Base-by-base conservation (phyloP, 2,329 filamentous ascomycete species). In the Coleophoma crateriformis region DNA sequence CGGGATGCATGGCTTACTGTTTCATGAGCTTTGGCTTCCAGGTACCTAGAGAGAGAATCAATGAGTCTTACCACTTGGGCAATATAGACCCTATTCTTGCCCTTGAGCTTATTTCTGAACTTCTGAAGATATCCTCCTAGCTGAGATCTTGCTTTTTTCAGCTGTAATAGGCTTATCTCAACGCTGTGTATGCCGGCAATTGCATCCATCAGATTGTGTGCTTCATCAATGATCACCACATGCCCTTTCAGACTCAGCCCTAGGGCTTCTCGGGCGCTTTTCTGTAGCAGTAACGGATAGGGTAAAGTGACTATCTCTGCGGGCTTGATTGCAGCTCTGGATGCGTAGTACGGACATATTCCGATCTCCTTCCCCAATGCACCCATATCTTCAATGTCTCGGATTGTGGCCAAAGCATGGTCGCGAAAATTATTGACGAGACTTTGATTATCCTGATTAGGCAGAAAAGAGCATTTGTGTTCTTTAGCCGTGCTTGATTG, bases 311-410 rank as follows among this genome's bases (percentile, higher is more conserved):
- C 78, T 47, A 99, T 90, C 75, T 96, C 91, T 38, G 89, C 87
- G 10, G 85, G 80, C 15, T 85, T 82, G n/a, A 95, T 84, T 0
- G 88, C 87, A 3, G 87, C 79, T 45, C 94, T 79, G 0, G 92
- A 92, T n/a, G 92, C 91, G 68, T 99, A 99, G 66, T 99, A 99
- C 0, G 94, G 92, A 64, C 94, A 99, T 5, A 97, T 79, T 0
- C 84, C 81, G 33, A 96, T 74, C 45, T 84, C 80, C 60, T 85
- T 88, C 4, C 94, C 94, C 1, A 97, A 72, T 13, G 75, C 73
- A 17, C 85, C 85, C 37, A 97, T 75, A 60, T 99, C 94, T 66
- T 99, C 94, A 49, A 99, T 97, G 61, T 99, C 94, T 2, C 88
- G 86, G 7, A 99, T 79, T 0, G 81, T 90, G 1, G 94, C 90